Base-by-base conservation (phyloP, 306 rosid genomes). In the Fagus crenata region DNA sequence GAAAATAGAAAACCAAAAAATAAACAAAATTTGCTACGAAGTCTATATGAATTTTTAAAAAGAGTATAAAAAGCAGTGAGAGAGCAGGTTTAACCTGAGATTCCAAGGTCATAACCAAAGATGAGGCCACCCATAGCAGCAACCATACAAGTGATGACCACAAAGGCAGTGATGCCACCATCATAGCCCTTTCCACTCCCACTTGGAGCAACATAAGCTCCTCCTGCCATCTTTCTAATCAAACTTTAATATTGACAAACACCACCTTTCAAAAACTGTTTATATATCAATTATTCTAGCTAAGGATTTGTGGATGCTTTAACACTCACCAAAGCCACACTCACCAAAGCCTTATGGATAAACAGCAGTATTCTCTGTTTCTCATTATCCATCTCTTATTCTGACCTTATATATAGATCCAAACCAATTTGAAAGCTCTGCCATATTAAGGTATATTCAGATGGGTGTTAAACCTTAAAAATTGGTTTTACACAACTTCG, bases 91-190 rank as follows among this genome's bases (percentile, higher is more conserved):
- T 2, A 68, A 83, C 87, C 87, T 80, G 84, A 78, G 51, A 83
- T 83, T 65, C 86, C 86, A 54, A 84, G 51, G 55, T 86, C 89
- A 36, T 86, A 86, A 41, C 89, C 89, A 49, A 83, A 83, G 67
- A 88, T 69, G 63, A 88, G 88, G 72, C 92, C 92, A 0, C 88
- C 92, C 81, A 70, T 77, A 7, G 88, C 84, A 14, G 92, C 92
- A 39, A 84, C 85, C 41, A 69, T 2, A 51, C 92, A 88, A 18
- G 78, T 76, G 65, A 75, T 4, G 4, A 81, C 15, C 33, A 83
- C 80, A 46, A 77, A 78, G 73, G 68, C 22, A 61, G 77, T 83
- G 35, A 81, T 54, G 18, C 36, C 70, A 32, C 85, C 84, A 2
- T 61, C 77, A 68, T 86, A 18, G 73, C 69, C n/a, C 49, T 14